These are phyloP conservation scores for Xylariales sp. DNA, from an alignment of 2,329 filamentous ascomycete genomes.

Conservation along the genomic window DNA sequence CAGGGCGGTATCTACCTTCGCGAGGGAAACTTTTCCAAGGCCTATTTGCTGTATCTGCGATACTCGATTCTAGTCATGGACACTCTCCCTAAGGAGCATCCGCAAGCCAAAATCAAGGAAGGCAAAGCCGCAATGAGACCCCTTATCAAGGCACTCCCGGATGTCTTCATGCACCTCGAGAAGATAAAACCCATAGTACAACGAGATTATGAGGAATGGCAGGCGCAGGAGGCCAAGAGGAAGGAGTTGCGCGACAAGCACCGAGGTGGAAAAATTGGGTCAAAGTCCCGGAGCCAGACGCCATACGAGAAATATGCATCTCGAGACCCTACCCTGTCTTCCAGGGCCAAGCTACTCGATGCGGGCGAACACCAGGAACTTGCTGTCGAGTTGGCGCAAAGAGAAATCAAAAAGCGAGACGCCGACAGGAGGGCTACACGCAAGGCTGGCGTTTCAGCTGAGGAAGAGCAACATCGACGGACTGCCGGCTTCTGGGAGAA, in stretches of 20 bases:
- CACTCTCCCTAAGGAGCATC: slow-evolving; percentile 64
- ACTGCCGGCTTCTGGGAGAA: slow-evolving; percentile 39
- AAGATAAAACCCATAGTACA: slow-evolving; percentile 74
- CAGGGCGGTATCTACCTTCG: slow-evolving; percentile 80
- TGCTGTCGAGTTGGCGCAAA: slow-evolving; percentile 70
- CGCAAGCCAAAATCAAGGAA: slow-evolving; percentile 64
- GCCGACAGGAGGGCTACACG: slow-evolving; percentile 53
- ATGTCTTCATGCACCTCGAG: slow-evolving; percentile 68
- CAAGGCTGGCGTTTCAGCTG: slow-evolving; percentile 51
- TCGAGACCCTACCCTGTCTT: slow-evolving; percentile 56
- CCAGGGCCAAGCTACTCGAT: slow-evolving; percentile 55
- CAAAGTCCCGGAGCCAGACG: slow-evolving; percentile 11
- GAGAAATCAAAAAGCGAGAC: slow-evolving; percentile 65
- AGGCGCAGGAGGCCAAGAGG: slow-evolving; percentile 44
- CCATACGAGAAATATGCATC: slow-evolving; percentile 46
- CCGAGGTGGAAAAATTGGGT: slow-evolving; percentile 4
- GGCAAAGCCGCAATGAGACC: slow-evolving; percentile 58
- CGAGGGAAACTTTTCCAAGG: slow-evolving; percentile 81
- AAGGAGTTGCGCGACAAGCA: slow-evolving; percentile 20
- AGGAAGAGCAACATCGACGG: slow-evolving; percentile 53
- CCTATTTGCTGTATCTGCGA: slow-evolving; percentile 87
- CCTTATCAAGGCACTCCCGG: slow-evolving; percentile 44
- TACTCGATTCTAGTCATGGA: slow-evolving; percentile 81
- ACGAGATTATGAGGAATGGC: slow-evolving; percentile 64
- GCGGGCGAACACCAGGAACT: slow-evolving; percentile 68